Percentiles rank a stretch among this genome's conserved stretches.
These are phyloP conservation scores for Stereum hirsutum DNA, from an alignment of 1,284 basidiomycete genomes.

Conservation along the genomic window DNA sequence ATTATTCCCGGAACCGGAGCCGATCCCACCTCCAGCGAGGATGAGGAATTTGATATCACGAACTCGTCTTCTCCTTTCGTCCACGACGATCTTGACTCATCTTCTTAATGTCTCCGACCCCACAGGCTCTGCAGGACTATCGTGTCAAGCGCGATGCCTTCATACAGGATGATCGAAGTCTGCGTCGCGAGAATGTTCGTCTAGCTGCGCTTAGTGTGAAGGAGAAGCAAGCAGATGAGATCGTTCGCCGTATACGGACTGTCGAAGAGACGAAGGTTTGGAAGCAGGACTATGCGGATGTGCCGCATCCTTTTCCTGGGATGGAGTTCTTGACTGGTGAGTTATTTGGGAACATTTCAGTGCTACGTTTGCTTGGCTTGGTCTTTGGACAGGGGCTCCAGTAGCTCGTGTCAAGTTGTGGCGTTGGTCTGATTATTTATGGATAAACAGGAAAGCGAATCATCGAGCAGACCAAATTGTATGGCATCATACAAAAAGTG, in stretches of 20 bases:
- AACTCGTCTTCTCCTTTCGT: too few relatives aligned
- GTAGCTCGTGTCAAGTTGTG: conserved; percentile 39
- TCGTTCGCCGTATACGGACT: conserved; percentile 42
- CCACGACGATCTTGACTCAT: too few relatives aligned
- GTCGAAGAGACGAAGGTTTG: conserved; percentile 50
- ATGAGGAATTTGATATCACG: too few relatives aligned
- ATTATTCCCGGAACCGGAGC: too few relatives aligned
- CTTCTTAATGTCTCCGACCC: too few relatives aligned
- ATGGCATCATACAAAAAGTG: conserved; percentile 51
- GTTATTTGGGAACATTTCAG: too few relatives aligned
- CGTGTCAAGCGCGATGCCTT: conserved; percentile 32
- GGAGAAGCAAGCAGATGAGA: conserved; percentile 44
- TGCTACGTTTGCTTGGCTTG: conserved; percentile 26
- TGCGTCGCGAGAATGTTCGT: conserved; percentile 27
- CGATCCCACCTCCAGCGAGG: too few relatives aligned
- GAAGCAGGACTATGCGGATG: conserved; percentile 39
- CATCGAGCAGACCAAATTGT: conserved; percentile 50
- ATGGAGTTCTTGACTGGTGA: conserved; percentile 68
- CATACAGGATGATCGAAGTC: conserved; percentile 40
- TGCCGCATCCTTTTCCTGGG: conserved; percentile 59
- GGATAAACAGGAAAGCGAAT: conserved; percentile 36
- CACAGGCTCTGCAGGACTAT: too few relatives aligned
- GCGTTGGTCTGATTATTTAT: conserved; percentile 59
- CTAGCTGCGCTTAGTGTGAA: conserved; percentile 21
- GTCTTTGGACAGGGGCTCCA: background rate